Evolutionary conservation across 371 early-diverging fungal species (phyloP), one percentile per base, ranked within the genome.

Genomic region (Haplosporangium sp.): DNA sequence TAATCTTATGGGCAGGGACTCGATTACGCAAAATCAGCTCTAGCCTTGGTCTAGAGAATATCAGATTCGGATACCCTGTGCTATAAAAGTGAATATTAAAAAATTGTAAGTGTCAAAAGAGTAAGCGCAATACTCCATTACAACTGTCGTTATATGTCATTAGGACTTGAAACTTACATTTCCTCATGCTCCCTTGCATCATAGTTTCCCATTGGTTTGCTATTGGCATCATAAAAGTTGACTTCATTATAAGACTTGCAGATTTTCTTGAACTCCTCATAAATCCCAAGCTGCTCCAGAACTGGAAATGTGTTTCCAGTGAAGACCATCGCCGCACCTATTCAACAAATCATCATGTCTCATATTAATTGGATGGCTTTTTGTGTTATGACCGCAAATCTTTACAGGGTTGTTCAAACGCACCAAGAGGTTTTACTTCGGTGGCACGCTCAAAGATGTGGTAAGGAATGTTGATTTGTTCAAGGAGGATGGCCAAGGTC

Each of bases 31-130:
- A 27, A 9, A 73, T 2, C 7, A 63, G 45, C 40, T 73, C 63
- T 0, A 73, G 20, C 2, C 38, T 20, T 6, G 73, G 68, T 47
- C 72, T 59, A 8, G 65, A 48, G 17, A 65, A 59, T 8, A 71
- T 34, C 13, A 39, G 61, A 40, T 15, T 61, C 13, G 52, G 52
- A 45, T 65, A 72, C 38, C 72, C 72, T 19, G 58, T 34, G 8
- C 66, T 72, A 55, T 37, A 10, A 5, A 44, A 53, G 5, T 42
- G 1, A 42, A 10, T 7, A 42, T 42, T 42, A 27, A 53, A 27
- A 53, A 20, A 53, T 3, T 10, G 20, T 3, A 27, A 6, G 20
- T 20, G 53, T 5, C n/a, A 27, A 19, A 53, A 47, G 47, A 13
- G 15, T 10, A 0, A 15, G 47, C 42, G 42, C 10, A 7, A 10